Evolutionary conservation across 257 asterid species (phyloP), one percentile per base, ranked within the genome.

Genomic region (Leonotis leonurus): DNA sequence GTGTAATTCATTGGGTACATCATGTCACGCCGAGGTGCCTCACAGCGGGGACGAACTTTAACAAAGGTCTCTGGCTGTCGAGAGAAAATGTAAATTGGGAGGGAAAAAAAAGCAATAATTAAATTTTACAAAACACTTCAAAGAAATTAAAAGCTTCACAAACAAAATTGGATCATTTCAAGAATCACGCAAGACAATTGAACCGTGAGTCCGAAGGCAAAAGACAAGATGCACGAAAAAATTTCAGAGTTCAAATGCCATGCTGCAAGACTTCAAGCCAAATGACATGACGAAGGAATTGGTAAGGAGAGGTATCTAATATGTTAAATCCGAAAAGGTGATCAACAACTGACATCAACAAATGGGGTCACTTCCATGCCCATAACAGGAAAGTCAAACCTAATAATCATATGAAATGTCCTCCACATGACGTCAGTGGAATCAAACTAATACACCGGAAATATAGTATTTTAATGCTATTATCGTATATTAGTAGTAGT

Each of bases 1-100:
- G 90, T 78, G 76, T 93, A 89, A 57, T 78, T 89, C 89, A 81
- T 82, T 48, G 95, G 88, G 72, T 93, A 93, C 66, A 73, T 74
- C 85, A 93, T 83, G 76, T 93, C 99, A 21, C 97, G 95, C 37
- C 97, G 84, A 76, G 99, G 99, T 40, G 99, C 97, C 75, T 93
- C 99, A 79, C 97, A 89, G 54, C 97, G 95, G 16, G 99, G 87
- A 53, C 95, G 96, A 40, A 85, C 95, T 82, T 89, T 93, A 48
- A 70, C 78, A 80, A 93, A 93, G 40, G 90, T 80, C 77, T 91
- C 98, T 75, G 97, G 98, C 98, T 88, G 84, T 78, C 73, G 74
- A 71, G 56, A 65, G 62, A 67, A 46, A 60, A 61, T 59, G 72
- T 53, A 53, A 58, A 67, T 4, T 58, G 67, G 63, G 36, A 25